Conservation (phyloP, 2,329 filamentous ascomycete genomes). For the Alternaria arbusti region DNA sequence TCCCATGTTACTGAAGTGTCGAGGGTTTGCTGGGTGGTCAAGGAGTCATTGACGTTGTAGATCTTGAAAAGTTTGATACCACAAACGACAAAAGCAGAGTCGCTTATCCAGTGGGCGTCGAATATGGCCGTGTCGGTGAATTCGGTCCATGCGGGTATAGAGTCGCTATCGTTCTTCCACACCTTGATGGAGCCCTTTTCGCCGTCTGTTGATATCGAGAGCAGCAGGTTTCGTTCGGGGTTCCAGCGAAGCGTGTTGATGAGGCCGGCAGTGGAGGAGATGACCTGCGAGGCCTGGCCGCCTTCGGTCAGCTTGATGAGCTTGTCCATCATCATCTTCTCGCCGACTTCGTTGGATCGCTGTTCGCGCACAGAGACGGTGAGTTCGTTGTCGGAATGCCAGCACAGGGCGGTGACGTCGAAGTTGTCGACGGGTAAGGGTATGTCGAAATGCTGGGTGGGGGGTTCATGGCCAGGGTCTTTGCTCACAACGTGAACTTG, state of each 20-base stretch:
- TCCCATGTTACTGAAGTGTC: constrained; percentile 46
- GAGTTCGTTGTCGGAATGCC: constrained; percentile 43
- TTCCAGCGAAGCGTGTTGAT: constrained; percentile 49
- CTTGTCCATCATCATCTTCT: constrained; percentile 48
- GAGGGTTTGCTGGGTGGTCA: constrained; percentile 39
- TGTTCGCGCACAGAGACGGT: constrained; percentile 45
- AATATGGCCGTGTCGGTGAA: constrained; percentile 51
- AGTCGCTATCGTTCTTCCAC: constrained; percentile 45
- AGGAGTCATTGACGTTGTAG: constrained; percentile 42
- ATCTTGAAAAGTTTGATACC: constrained; percentile 50
- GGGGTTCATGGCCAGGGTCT: constrained; percentile 1
- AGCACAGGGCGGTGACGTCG: constrained; percentile 46
- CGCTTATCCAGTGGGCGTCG: constrained; percentile 54
- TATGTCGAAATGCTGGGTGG: constrained; percentile 31
- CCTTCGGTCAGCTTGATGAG: constrained; percentile 43
- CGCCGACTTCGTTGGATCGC: constrained; percentile 44
- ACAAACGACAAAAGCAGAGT: constrained; percentile 53
- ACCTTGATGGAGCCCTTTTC: constrained; percentile 48
- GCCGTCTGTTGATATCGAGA: constrained; percentile 50
- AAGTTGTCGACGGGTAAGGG: constrained; percentile 40
- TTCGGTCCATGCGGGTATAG: constrained; percentile 50
- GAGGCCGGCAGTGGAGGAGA: constrained; percentile 47
- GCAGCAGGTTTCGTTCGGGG: constrained; percentile 37
- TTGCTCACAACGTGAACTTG: constrained; percentile 40
- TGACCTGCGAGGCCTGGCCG: constrained; percentile 37